phyloP scores from a whole-genome alignment of 164 flowering plant genomes.

The Magnolia sinica region DNA sequence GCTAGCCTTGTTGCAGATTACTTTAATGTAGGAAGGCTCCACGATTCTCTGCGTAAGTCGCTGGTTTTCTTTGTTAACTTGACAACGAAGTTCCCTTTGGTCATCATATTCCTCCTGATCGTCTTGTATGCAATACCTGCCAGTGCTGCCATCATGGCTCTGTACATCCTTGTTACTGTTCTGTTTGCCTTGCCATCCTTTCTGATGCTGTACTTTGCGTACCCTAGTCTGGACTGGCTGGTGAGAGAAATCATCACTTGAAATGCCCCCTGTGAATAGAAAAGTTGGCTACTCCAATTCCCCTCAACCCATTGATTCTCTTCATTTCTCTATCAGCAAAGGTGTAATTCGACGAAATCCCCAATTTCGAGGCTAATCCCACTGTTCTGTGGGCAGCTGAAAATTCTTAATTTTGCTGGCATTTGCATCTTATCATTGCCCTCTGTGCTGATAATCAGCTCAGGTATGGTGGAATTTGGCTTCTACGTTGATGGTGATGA shows the following conservation, averaged over 20 bases:
- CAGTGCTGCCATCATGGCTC: conserved; percentile 70
- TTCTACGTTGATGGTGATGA: too few relatives aligned
- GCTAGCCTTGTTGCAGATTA: conserved; percentile 13
- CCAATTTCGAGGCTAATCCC: too few relatives aligned
- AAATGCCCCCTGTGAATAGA: conserved; percentile 10
- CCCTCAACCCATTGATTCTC: too few relatives aligned
- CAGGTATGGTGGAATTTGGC: too few relatives aligned
- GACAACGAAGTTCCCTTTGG: conserved; percentile 86
- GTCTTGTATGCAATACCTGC: conserved; percentile 73
- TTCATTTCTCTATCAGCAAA: too few relatives aligned
- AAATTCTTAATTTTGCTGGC: too few relatives aligned
- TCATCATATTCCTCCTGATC: conserved; percentile 65
- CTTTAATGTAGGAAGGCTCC: conserved; percentile 40
- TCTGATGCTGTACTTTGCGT: conserved; percentile 80
- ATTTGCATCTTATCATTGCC: too few relatives aligned
- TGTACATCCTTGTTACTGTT: conserved; percentile 76
- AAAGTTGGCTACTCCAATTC: too few relatives aligned
- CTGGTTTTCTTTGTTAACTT: conserved; percentile 65
- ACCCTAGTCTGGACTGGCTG: conserved; percentile 94
- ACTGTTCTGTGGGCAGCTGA: too few relatives aligned
- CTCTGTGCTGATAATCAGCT: too few relatives aligned
- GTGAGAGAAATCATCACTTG: conserved; percentile 77
- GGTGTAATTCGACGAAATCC: too few relatives aligned
- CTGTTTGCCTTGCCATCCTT: conserved; percentile 85
- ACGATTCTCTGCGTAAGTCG: conserved; percentile 51